phyloP scores from a whole-genome alignment of 345 rosid genomes.

The Arabidopsis arenosa region DNA sequence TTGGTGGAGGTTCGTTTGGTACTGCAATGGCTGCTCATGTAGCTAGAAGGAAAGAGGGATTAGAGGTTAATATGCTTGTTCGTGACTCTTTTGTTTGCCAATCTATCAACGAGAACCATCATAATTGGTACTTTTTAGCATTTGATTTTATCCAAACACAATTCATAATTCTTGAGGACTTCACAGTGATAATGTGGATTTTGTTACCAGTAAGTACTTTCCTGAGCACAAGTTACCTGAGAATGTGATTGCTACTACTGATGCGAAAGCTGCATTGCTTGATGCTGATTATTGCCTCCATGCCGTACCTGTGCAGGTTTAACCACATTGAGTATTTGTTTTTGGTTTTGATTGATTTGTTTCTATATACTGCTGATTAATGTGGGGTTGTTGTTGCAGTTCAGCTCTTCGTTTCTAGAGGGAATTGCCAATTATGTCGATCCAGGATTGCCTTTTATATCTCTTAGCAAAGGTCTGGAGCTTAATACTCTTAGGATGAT shows the following conservation, averaged over 20 bases:
- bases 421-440: conserved; percentile 76
- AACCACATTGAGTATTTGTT: neutral
- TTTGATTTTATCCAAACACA: neutral
- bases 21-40: conserved; percentile 96
- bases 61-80: conserved; percentile 82
- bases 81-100: conserved; percentile 74
- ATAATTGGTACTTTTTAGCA: conserved; percentile 53
- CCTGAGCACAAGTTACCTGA: conserved; percentile 79
- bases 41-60: conserved; percentile 67
- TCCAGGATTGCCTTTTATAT: conserved; percentile 87
- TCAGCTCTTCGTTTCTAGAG: conserved; percentile 81
- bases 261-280: conserved; percentile 74
- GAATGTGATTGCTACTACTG: conserved; percentile 79
- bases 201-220: conserved; percentile 71
- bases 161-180: conserved; percentile 14
- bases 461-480: conserved; percentile 94
- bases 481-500: conserved; percentile 88
- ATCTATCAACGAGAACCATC: conserved; percentile 67
- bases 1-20: conserved; percentile 97
- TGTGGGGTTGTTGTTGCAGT: conserved; percentile 59
- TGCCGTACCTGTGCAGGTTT: conserved; percentile 94
- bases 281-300: conserved; percentile 88
- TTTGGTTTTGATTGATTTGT: conserved; percentile 3
- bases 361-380: conserved; percentile 34
- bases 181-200: neutral